Evolutionary conservation across 306 rosid genomes (phyloP).

Genomic region (Dryas alaskensis): DNA sequence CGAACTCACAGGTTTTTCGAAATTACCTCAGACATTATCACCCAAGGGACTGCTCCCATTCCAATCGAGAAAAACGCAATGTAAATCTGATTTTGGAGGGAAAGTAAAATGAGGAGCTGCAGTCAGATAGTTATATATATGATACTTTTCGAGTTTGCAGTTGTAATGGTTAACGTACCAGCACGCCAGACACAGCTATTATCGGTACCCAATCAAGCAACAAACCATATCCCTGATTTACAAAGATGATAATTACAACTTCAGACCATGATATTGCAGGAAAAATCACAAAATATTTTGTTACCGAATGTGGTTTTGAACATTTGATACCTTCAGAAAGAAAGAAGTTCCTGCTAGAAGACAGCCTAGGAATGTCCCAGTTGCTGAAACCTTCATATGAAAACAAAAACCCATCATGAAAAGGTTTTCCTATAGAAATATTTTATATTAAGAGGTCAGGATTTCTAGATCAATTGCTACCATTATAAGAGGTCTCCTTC

Average conservation of each 20-base stretch:
- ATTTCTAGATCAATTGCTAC: conserved; percentile 22
- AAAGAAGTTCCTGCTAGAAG: conserved; percentile 48
- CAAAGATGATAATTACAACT: conserved; percentile 1
- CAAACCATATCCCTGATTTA: conserved; percentile 28
- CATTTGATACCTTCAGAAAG: conserved; percentile 34
- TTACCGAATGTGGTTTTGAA: neutral
- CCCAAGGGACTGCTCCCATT: conserved; percentile 86
- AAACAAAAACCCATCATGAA: neutral
- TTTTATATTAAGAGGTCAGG: neutral
- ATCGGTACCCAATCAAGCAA: conserved; percentile 34
- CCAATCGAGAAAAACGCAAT: conserved; percentile 69
- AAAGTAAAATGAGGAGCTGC: neutral
- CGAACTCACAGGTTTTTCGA: neutral
- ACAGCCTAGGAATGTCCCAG: conserved; percentile 51
- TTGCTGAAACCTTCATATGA: conserved; percentile 49
- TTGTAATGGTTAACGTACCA: conserved; percentile 24
- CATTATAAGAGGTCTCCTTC: conserved; percentile 51
- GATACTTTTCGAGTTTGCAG: conserved; percentile 4
- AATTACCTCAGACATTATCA: conserved; percentile 90
- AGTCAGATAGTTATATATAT: neutral
- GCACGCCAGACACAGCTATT: conserved; percentile 36
- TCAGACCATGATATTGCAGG: neutral
- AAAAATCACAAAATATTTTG: neutral
- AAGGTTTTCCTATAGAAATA: neutral
- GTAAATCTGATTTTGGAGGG: conserved; percentile 48